phyloP scores from a whole-genome alignment of 164 flowering plant species.

The Tinospora cordifolia region DNA sequence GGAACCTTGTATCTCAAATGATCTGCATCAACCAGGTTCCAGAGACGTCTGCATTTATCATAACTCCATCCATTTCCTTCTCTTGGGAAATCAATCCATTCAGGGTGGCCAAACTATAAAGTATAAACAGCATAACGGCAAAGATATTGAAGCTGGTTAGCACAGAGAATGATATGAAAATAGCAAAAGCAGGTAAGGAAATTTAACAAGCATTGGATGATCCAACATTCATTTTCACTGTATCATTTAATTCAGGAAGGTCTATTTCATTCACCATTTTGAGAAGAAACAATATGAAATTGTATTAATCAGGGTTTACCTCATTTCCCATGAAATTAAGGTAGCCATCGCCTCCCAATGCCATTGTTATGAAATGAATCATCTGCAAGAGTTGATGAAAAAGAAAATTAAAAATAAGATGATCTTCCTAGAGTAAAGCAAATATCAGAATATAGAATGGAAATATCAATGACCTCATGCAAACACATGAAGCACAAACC shows the following conservation, averaged over 20 bases:
- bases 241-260: background rate
- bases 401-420: constrained; percentile 4
- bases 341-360: constrained; percentile 96
- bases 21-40: constrained; percentile 79
- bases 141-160: constrained; percentile 7
- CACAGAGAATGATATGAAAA: background rate
- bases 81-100: constrained; percentile 99
- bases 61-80: constrained; percentile 94
- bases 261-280: constrained; percentile 81
- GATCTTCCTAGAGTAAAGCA: background rate
- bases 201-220: background rate
- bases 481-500: constrained; percentile 36
- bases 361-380: constrained; percentile 95
- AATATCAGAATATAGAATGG: background rate
- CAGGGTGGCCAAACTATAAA: constrained; percentile 94
- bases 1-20: constrained; percentile 86
- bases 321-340: constrained; percentile 99
- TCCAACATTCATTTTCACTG: background rate
- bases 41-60: constrained; percentile 86
- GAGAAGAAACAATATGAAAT: too few relatives aligned
- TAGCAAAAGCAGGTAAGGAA: background rate
- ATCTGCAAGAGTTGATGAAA: constrained; percentile 42
- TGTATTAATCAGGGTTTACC: constrained; percentile 29
- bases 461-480: background rate
- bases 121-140: constrained; percentile 16